Conservation (phyloP, 306 rosid species). For the Urtica urens region DNA sequence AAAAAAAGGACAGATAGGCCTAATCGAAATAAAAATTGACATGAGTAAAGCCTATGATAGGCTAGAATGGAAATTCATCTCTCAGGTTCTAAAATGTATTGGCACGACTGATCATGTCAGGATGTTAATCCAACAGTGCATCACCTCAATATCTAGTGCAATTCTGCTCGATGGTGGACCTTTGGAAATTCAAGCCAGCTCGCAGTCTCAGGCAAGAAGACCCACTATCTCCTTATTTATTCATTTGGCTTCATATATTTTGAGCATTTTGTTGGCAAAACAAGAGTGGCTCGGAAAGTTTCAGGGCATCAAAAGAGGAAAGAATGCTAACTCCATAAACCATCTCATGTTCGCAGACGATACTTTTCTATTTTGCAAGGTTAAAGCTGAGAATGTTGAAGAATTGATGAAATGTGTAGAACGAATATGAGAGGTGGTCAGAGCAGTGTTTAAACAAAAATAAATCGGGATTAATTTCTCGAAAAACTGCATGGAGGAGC, state of each 20-base stretch:
- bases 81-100: not conserved
- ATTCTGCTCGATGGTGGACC: not conserved
- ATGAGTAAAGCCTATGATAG: not conserved
- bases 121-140: not conserved
- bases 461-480: no score
- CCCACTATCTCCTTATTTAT: not conserved
- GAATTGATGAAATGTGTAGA: no score
- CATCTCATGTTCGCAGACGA: no score
- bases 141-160: not conserved
- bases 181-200: not conserved
- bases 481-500: no score
- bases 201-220: not conserved
- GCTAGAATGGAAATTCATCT: not conserved
- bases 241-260: not conserved
- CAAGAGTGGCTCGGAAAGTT: no score
- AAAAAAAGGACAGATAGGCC: not conserved
- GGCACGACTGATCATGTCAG: not conserved
- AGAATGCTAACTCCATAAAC: no score
- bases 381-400: no score
- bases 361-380: no score
- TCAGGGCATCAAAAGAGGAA: no score
- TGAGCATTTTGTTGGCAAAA: not conserved
- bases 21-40: not conserved
- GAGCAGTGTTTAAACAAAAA: no score
- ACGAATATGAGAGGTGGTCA: no score